These are phyloP conservation scores for Pyrus communis DNA, from an alignment of 306 rosid genomes.

Conservation along the genomic window DNA sequence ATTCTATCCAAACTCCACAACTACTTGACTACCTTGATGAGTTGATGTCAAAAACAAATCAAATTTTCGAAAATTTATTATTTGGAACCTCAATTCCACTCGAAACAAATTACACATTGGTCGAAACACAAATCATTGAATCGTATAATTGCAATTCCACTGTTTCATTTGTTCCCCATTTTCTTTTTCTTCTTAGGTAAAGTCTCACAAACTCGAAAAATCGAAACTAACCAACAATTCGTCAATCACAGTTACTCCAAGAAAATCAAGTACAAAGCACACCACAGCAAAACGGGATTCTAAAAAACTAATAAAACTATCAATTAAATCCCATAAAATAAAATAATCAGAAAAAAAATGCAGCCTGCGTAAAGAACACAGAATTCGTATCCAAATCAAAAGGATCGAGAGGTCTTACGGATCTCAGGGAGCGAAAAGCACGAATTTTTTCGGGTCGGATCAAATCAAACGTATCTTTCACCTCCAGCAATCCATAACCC, in stretches of 20 bases:
- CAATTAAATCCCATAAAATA: background rate
- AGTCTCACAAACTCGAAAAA: background rate
- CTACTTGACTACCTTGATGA: background rate
- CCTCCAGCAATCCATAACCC: background rate
- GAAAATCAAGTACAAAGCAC: background rate
- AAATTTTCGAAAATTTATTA: background rate
- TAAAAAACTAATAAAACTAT: background rate
- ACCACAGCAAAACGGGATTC: background rate
- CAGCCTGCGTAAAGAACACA: background rate
- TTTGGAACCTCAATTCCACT: background rate
- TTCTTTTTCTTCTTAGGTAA: background rate
- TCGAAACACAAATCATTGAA: background rate
- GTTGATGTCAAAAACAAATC: background rate
- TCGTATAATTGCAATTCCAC: background rate
- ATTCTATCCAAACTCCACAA: background rate
- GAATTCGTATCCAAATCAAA: background rate
- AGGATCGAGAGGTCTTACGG: conserved; percentile 20
- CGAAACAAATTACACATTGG: background rate
- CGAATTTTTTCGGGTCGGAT: conserved; percentile 1
- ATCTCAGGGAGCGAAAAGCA: conserved; percentile 10
- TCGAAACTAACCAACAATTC: background rate
- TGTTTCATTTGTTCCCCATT: background rate
- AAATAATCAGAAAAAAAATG: conserved; percentile 6
- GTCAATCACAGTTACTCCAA: background rate
- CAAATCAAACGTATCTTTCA: conserved; percentile 14